Conservation (phyloP, 805 yeast genomes). For the Deakozyma indianensis region DNA sequence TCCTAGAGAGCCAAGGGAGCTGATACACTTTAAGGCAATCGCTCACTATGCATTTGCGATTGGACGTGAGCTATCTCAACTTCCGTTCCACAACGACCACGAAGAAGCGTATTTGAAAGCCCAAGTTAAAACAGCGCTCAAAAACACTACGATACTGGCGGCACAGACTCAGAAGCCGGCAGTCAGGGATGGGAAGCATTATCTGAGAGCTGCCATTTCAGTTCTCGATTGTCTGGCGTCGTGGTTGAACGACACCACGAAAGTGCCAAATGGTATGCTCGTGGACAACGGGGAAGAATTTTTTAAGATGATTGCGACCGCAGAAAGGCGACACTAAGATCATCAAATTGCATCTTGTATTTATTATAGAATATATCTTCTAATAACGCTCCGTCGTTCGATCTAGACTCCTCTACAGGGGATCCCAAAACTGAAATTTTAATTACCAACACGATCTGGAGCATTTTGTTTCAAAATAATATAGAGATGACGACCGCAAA, state of each 20-base stretch:
- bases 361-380: too few species aligned
- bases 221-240: not conserved
- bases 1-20: not conserved
- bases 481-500: not conserved
- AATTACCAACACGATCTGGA: too few species aligned
- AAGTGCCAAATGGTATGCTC: not conserved
- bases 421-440: too few species aligned
- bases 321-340: too few species aligned
- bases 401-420: too few species aligned
- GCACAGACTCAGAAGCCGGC: not conserved
- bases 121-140: not conserved
- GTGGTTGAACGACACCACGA: not conserved
- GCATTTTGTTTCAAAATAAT: not conserved
- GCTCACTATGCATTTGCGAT: not conserved
- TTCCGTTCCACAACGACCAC: not conserved
- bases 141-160: not conserved
- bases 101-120: not conserved
- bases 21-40: not conserved
- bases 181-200: not conserved
- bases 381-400: too few species aligned
- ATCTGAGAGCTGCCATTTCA: too few species aligned
- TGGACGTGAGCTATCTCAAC: not conserved
- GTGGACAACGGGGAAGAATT: too few species aligned
- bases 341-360: too few species aligned
- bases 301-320: too few species aligned